phyloP scores from a whole-genome alignment of 106 monocot genomes.

The Narthecium ossifragum region DNA sequence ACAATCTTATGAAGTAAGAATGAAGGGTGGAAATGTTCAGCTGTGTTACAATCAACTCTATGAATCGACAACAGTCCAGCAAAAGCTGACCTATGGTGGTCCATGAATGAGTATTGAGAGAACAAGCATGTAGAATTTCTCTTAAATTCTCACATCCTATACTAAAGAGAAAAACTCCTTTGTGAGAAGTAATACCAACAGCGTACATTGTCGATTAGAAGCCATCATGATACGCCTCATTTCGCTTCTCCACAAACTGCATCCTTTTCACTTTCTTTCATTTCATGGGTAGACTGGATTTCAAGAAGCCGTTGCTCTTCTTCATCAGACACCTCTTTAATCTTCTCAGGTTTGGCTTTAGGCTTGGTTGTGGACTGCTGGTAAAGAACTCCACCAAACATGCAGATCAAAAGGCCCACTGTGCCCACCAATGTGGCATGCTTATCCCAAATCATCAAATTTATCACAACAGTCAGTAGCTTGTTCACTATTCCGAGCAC shows the following conservation, averaged over 20 bases:
- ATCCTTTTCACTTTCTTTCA: background rate
- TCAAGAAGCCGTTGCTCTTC: constrained; percentile 28
- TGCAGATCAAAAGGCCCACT: constrained; percentile 32
- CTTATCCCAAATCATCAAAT: constrained; percentile 39
- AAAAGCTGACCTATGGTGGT: too few species aligned
- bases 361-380: constrained; percentile 34
- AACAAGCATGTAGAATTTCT: too few species aligned
- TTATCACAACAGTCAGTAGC: constrained; percentile 37
- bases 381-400: constrained; percentile 36
- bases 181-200: too few species aligned
- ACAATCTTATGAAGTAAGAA: too few species aligned
- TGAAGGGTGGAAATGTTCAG: too few species aligned
- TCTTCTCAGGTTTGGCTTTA: constrained; percentile 2
- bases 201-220: too few species aligned
- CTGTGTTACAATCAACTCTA: too few species aligned
- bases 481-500: constrained; percentile 56
- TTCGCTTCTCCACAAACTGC: background rate
- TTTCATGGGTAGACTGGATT: constrained; percentile 12
- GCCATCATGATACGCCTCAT: background rate
- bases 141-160: too few species aligned
- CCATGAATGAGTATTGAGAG: too few species aligned
- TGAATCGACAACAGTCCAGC: too few species aligned
- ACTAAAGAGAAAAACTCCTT: too few species aligned
- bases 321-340: constrained; percentile 7
- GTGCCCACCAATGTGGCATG: constrained; percentile 33